Evolutionary conservation across 2,329 filamentous ascomycete genomes (phyloP).

Genomic region (Plenodomus biglobosus): DNA sequence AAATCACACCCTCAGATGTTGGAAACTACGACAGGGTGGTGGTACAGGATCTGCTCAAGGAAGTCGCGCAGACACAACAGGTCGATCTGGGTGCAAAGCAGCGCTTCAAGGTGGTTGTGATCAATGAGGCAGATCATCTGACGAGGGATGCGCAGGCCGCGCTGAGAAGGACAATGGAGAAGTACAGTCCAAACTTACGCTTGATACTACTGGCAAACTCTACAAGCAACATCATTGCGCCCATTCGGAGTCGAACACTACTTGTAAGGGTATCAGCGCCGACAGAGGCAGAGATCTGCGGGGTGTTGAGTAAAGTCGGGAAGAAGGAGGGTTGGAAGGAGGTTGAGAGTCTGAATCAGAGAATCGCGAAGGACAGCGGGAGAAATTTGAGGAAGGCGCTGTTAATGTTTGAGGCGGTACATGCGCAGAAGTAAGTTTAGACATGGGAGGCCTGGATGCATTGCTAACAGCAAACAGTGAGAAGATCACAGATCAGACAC

Average conservation of each 20-base stretch:
- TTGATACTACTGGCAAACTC: constrained; percentile 92
- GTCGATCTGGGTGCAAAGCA: constrained; percentile 92
- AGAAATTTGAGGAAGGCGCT: constrained; percentile 86
- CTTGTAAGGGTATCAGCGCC: constrained; percentile 91
- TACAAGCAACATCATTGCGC: constrained; percentile 98
- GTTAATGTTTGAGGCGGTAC: constrained; percentile 95
- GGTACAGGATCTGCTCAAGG: constrained; percentile 91
- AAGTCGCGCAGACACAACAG: constrained; percentile 98
- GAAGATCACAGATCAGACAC: constrained; percentile 81
- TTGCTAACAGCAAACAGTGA: constrained; percentile 61
- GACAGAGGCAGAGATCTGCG: constrained; percentile 79
- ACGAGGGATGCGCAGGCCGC: constrained; percentile 94
- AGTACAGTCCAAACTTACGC: constrained; percentile 93
- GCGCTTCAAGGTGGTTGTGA: constrained; percentile 96
- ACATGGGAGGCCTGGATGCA: not conserved
- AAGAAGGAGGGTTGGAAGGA: constrained; percentile 84
- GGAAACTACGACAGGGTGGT: constrained; percentile 96
- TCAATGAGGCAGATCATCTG: constrained; percentile 96
- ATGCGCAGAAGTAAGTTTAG: constrained; percentile 83
- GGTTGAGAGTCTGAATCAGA: constrained; percentile 72
- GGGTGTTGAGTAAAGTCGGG: constrained; percentile 68
- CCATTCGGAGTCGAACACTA: constrained; percentile 87
- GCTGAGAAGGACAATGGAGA: constrained; percentile 95
- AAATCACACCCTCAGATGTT: constrained; percentile 96
- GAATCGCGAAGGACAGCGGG: constrained; percentile 87